A percentile compares a stretch with the other conserved stretches of the same genome.
Conservation (phyloP, 176 grass and related monocot species). For the Saccharum spontaneum region DNA sequence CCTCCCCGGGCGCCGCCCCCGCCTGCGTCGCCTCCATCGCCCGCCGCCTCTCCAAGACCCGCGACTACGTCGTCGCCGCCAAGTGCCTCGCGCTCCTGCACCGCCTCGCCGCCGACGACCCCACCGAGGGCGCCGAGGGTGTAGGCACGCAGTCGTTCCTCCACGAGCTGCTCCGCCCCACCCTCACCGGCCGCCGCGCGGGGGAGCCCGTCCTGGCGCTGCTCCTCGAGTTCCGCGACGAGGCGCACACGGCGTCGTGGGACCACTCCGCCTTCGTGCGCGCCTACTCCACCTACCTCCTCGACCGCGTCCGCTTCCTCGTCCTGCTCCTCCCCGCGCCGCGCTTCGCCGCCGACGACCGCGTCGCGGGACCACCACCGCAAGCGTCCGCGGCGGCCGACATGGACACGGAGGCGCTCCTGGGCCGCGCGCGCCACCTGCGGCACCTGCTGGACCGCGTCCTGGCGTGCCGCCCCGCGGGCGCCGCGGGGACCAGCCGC, state of each 20-base stretch:
- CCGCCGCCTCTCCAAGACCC: constrained; percentile 56
- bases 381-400: background rate
- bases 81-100: constrained; percentile 73
- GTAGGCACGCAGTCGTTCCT: constrained; percentile 46
- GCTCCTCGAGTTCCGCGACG: constrained; percentile 74
- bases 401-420: constrained; percentile 57
- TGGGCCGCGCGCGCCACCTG: constrained; percentile 54
- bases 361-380: background rate
- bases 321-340: constrained; percentile 28
- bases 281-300: constrained; percentile 67
- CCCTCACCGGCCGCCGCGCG: constrained; percentile 8
- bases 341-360: constrained; percentile 20
- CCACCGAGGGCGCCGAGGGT: background rate
- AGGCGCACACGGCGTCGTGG: constrained; percentile 80
- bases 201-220: constrained; percentile 50
- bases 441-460: constrained; percentile 52
- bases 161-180: constrained; percentile 55
- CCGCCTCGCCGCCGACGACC: constrained; percentile 51
- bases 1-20: constrained; percentile 4
- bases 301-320: constrained; percentile 63
- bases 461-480: constrained; percentile 69
- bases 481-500: constrained; percentile 46
- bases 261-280: constrained; percentile 81
- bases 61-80: constrained; percentile 79
- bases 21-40: constrained; percentile 53